Percentiles rank a stretch among this genome's conserved stretches.
Conservation (phyloP, 1,284 basidiomycete species). For the Neolentinus lepideus region DNA sequence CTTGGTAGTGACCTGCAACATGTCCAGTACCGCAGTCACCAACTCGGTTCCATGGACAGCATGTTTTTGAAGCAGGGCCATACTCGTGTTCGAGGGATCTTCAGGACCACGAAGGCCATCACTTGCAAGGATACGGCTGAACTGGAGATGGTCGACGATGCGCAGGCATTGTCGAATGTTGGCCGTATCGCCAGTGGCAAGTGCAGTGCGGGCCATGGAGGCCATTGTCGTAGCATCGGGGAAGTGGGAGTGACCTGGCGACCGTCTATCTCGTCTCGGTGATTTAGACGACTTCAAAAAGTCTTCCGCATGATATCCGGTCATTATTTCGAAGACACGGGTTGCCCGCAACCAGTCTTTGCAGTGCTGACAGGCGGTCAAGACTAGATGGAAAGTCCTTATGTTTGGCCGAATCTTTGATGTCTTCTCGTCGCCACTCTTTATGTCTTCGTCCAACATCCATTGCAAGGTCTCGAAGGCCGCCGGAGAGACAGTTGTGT, state of each 20-base stretch:
- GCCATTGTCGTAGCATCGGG: constrained; percentile 44
- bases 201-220: constrained; percentile 45
- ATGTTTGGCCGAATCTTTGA: constrained; percentile 39
- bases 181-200: constrained; percentile 36
- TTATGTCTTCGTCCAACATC: constrained; percentile 46
- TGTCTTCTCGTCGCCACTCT: constrained; percentile 20
- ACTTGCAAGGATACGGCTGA: neutral
- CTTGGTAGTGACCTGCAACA: constrained; percentile 14
- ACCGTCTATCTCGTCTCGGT: constrained; percentile 28
- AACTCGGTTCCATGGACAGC: constrained; percentile 4
- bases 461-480: constrained; percentile 55
- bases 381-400: constrained; percentile 47
- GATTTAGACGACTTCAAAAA: constrained; percentile 35
- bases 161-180: constrained; percentile 52
- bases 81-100: neutral
- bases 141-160: constrained; percentile 36
- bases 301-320: constrained; percentile 47
- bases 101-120: neutral
- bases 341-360: constrained; percentile 53
- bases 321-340: constrained; percentile 58
- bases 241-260: constrained; percentile 31
- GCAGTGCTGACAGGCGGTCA: constrained; percentile 50
- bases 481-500: constrained; percentile 23
- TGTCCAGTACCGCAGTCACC: constrained; percentile 14
- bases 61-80: constrained; percentile 12